phyloP scores from a whole-genome alignment of 495 filamentous ascomycete species.

The Hypomontagnella submonticulosa region DNA sequence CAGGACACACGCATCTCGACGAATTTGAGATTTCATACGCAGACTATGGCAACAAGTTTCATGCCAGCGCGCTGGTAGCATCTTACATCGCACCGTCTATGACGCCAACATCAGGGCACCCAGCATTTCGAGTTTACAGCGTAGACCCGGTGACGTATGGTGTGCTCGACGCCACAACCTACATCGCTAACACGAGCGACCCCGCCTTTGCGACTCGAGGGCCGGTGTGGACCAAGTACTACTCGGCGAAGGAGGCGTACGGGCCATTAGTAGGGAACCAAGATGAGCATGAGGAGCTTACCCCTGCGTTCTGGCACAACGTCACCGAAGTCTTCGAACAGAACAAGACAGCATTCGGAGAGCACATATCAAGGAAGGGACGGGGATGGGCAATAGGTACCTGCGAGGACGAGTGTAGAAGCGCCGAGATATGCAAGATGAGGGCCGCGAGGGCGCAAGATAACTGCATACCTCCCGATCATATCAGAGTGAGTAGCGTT shows the following conservation, averaged over 20 bases:
- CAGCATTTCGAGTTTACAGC: conserved; percentile 67
- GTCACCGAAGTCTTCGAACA: conserved; percentile 55
- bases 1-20: conserved; percentile 66
- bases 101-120: conserved; percentile 63
- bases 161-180: conserved; percentile 63
- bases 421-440: conserved; percentile 48
- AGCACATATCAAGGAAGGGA: conserved; percentile 42
- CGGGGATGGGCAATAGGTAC: conserved; percentile 40
- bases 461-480: conserved; percentile 44
- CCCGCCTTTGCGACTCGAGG: conserved; percentile 48
- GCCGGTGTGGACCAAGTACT: conserved; percentile 63
- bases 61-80: conserved; percentile 55
- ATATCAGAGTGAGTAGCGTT: conserved; percentile 5
- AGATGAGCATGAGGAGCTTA: conserved; percentile 54
- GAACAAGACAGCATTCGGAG: conserved; percentile 33
- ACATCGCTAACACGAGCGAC: conserved; percentile 62
- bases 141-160: conserved; percentile 66
- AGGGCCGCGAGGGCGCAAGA: conserved; percentile 48
- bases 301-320: conserved; percentile 69
- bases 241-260: conserved; percentile 65
- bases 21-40: conserved; percentile 66
- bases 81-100: conserved; percentile 65
- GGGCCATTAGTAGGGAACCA: conserved; percentile 50
- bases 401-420: conserved; percentile 42
- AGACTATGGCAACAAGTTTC: conserved; percentile 48